These are phyloP conservation scores for Magnaporthales sp. DNA, from an alignment of 2,329 filamentous ascomycete genomes.

Conservation along the genomic window DNA sequence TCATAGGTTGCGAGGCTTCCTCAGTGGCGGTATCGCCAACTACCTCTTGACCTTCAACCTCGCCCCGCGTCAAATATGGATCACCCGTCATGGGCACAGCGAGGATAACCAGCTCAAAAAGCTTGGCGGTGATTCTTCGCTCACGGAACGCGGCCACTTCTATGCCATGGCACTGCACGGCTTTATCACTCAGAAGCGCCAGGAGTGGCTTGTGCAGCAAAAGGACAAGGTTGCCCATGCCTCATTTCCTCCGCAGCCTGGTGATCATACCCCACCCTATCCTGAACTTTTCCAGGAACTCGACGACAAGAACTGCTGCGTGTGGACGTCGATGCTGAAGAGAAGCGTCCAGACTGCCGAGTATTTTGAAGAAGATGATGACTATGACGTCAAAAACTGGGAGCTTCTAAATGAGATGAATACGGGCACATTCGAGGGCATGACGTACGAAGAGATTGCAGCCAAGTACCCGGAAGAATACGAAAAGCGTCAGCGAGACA, in stretches of 20 bases:
- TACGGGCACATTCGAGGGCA: constrained; percentile 83
- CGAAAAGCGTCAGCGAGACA: constrained; percentile 68
- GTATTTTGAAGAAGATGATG: constrained; percentile 82
- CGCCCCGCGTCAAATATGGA: constrained; percentile 93
- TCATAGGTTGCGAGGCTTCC: constrained; percentile 82
- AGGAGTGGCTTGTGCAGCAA: constrained; percentile 76
- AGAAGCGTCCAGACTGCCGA: constrained; percentile 82
- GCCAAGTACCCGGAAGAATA: constrained; percentile 75
- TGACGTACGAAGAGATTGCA: constrained; percentile 89
- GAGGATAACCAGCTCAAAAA: constrained; percentile 78
- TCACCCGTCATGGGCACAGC: constrained; percentile 90
- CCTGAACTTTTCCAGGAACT: constrained; percentile 67
- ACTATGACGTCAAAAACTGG: constrained; percentile 96
- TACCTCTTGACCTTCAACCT: constrained; percentile 97
- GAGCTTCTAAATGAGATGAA: constrained; percentile 97
- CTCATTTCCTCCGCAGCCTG: constrained; percentile 81
- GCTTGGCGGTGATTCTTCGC: constrained; percentile 80
- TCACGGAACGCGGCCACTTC: constrained; percentile 70
- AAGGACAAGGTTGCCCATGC: constrained; percentile 67
- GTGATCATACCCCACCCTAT: constrained; percentile 90
- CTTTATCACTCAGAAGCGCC: constrained; percentile 76
- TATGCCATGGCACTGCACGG: constrained; percentile 73
- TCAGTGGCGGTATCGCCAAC: constrained; percentile 85
- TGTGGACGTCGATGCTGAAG: constrained; percentile 96
- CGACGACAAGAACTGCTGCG: constrained; percentile 84